These are phyloP conservation scores for Paecilomyces variotii DNA, from an alignment of 2,329 filamentous ascomycete species.

Conservation along the genomic window DNA sequence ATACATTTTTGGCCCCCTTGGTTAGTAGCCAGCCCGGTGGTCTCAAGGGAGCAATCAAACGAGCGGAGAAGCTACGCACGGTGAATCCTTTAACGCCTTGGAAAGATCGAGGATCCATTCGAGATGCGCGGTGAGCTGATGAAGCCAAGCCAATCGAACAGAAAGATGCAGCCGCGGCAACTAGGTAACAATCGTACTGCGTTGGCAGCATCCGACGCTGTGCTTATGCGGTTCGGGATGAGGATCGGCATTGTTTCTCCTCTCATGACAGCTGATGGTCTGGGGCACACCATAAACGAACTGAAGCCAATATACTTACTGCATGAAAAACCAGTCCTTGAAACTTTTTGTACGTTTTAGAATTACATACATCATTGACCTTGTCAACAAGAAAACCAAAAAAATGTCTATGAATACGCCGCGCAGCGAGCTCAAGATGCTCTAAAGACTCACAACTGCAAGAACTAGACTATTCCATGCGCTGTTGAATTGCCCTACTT, in stretches of 20 bases:
- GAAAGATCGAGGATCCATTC: not conserved
- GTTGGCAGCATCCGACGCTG: not conserved
- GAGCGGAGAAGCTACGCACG: not conserved
- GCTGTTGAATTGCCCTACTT: conserved; percentile 4
- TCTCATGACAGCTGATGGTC: not conserved
- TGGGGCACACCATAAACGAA: too few species aligned
- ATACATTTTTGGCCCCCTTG: not conserved
- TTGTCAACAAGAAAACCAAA: not conserved
- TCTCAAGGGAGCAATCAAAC: not conserved
- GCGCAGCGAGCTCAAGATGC: not conserved
- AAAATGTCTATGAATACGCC: not conserved
- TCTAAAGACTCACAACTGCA: not conserved
- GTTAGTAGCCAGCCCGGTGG: not conserved
- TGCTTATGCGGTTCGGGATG: not conserved
- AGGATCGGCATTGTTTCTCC: not conserved
- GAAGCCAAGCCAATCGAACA: not conserved
- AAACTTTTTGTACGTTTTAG: not conserved
- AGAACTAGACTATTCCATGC: not conserved
- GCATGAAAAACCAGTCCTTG: not conserved
- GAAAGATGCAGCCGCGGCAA: not conserved
- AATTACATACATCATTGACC: not conserved
- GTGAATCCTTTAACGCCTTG: not conserved
- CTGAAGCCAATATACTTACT: not conserved
- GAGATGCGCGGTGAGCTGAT: not conserved
- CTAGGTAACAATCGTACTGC: not conserved